These are phyloP conservation scores for Blakeslea trispora DNA, from an alignment of 371 early-diverging fungal genomes.

Conservation along the genomic window DNA sequence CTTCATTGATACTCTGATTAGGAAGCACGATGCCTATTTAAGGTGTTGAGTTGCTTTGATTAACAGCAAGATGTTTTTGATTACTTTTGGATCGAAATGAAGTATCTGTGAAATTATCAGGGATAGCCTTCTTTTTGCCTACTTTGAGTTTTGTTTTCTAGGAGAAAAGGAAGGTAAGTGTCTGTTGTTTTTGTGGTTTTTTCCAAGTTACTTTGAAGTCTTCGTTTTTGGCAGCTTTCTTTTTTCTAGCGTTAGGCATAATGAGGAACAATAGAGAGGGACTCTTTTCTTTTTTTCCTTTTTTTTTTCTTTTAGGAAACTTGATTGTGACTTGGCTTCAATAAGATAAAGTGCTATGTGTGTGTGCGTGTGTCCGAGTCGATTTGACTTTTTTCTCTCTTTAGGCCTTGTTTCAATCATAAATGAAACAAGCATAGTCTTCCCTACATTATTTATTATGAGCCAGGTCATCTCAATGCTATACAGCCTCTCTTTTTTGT, in stretches of 20 bases:
- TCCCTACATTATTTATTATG: too few relatives aligned
- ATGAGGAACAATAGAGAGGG: neutral
- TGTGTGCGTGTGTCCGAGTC: too few relatives aligned
- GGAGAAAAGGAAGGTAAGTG: neutral
- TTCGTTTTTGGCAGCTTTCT: constrained; percentile 75
- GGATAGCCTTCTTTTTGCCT: constrained; percentile 82
- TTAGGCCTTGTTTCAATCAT: too few relatives aligned
- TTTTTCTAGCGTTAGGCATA: constrained; percentile 77
- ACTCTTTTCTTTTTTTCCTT: neutral
- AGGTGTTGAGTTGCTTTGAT: neutral
- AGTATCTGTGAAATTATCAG: constrained; percentile 82
- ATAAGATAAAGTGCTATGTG: too few relatives aligned
- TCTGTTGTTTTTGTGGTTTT: neutral
- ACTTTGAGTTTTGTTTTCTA: constrained; percentile 93
- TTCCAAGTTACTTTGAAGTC: constrained; percentile 69
- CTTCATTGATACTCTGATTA: constrained; percentile 73
- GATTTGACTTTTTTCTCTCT: too few relatives aligned
- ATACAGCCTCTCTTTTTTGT: too few relatives aligned
- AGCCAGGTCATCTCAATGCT: too few relatives aligned
- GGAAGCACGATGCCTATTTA: constrained; percentile 74
- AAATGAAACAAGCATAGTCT: too few relatives aligned
- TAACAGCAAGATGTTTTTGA: neutral
- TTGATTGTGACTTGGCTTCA: too few relatives aligned
- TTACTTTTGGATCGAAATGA: constrained; percentile 82
- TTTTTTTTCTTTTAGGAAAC: neutral